A percentile compares a stretch with the other conserved stretches of the same genome.
Conservation (phyloP, 1,284 basidiomycete genomes). For the Apiotrichum siamense region DNA sequence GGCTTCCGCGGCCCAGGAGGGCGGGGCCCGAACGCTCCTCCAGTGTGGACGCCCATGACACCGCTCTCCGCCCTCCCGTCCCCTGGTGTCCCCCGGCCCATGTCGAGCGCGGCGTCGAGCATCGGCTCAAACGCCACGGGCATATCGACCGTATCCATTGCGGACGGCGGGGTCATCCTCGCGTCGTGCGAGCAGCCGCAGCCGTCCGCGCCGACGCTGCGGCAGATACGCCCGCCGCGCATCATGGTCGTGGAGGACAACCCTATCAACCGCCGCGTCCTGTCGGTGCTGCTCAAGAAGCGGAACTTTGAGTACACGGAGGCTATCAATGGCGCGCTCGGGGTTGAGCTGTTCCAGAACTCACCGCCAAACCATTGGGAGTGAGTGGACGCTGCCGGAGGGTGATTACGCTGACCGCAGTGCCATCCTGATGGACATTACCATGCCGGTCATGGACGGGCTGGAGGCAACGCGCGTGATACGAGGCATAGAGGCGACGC, state of each 20-base stretch:
- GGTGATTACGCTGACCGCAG: slow-evolving; percentile 46
- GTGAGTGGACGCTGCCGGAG: slow-evolving; percentile 47
- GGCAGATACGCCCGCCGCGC: slow-evolving; percentile 37
- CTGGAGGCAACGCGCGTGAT: slow-evolving; percentile 79
- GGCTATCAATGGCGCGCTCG: slow-evolving; percentile 47
- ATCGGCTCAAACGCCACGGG: background rate
- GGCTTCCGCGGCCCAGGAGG: too few species aligned
- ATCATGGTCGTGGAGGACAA: slow-evolving; percentile 82
- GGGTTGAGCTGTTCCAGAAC: slow-evolving; percentile 11
- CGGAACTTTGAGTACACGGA: slow-evolving; percentile 69
- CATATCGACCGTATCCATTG: slow-evolving; percentile 47
- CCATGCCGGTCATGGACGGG: slow-evolving; percentile 88
- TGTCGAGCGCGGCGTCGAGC: background rate
- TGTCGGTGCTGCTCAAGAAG: slow-evolving; percentile 72
- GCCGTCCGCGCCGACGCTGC: background rate
- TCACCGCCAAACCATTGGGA: slow-evolving; percentile 45
- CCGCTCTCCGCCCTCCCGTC: background rate
- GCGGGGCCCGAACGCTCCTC: too few species aligned
- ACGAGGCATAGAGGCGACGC: slow-evolving; percentile 64
- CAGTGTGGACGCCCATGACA: background rate
- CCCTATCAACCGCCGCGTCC: slow-evolving; percentile 49
- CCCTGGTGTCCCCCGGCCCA: background rate
- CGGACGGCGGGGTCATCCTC: slow-evolving; percentile 51
- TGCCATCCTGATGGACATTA: slow-evolving; percentile 78
- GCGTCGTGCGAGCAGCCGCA: slow-evolving; percentile 22